phyloP scores from a whole-genome alignment of 2,329 filamentous ascomycete genomes.

The Cryphonectria carpinicola region DNA sequence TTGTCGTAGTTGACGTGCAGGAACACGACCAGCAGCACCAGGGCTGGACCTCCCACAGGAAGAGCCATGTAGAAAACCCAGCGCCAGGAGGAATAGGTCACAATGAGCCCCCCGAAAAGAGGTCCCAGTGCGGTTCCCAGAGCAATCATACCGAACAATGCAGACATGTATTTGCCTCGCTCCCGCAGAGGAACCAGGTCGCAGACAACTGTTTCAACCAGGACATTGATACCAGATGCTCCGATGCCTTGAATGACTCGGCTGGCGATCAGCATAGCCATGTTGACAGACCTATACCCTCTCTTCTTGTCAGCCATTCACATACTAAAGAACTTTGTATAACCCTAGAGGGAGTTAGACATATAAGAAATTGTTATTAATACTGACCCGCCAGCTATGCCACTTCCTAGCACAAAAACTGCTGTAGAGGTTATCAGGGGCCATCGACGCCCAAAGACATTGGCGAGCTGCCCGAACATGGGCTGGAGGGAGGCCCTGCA shows the following conservation, averaged over 20 bases:
- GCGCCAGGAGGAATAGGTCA: slow-evolving; percentile 14
- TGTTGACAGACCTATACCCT: slow-evolving; percentile 18
- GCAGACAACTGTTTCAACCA: slow-evolving; percentile 36
- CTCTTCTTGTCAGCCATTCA: not conserved
- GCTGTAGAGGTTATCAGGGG: slow-evolving; percentile 45
- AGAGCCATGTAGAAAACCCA: slow-evolving; percentile 34
- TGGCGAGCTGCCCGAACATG: slow-evolving; percentile 49
- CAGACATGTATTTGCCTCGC: slow-evolving; percentile 44
- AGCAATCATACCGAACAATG: slow-evolving; percentile 32
- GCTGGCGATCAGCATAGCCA: slow-evolving; percentile 54
- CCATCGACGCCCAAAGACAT: slow-evolving; percentile 51
- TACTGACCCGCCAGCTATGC: slow-evolving; percentile 48
- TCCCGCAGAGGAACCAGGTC: slow-evolving; percentile 37
- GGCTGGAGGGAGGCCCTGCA: slow-evolving; percentile 47
- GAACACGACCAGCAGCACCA: slow-evolving; percentile 36
- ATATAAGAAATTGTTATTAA: too few relatives aligned
- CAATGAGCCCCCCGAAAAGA: slow-evolving; percentile 15
- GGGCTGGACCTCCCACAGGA: slow-evolving; percentile 36
- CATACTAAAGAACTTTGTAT: too few relatives aligned
- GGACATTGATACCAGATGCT: slow-evolving; percentile 40
- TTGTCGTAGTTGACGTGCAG: slow-evolving; percentile 18
- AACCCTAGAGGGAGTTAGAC: not conserved
- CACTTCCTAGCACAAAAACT: slow-evolving; percentile 57
- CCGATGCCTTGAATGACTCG: slow-evolving; percentile 54
- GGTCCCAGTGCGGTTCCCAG: slow-evolving; percentile 13